These are phyloP conservation scores for Aspergillus caelatus DNA, from an alignment of 2,329 filamentous ascomycete species.

Conservation along the genomic window DNA sequence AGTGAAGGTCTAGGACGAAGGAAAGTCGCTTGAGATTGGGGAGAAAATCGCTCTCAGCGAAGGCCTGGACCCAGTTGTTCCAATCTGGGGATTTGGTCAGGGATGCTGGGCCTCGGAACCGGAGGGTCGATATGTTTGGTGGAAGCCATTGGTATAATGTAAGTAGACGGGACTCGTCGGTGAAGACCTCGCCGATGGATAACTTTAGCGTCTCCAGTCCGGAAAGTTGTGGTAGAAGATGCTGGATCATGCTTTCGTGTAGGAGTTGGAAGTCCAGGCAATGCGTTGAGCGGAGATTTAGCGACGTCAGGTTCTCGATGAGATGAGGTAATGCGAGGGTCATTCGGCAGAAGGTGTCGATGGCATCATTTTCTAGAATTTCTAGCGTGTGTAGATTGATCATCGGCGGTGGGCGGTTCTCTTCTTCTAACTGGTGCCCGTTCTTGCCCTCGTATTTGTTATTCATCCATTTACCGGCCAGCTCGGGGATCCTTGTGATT, in stretches of 20 bases:
- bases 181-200: slow-evolving; percentile 26
- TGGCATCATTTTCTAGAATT: slow-evolving; percentile 31
- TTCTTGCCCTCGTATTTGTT: slow-evolving; percentile 12
- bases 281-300: slow-evolving; percentile 26
- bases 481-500: slow-evolving; percentile 16
- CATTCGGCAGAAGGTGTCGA: slow-evolving; percentile 28
- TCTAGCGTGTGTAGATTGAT: slow-evolving; percentile 24
- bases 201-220: slow-evolving; percentile 22
- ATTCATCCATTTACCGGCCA: slow-evolving; percentile 18
- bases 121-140: slow-evolving; percentile 25
- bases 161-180: slow-evolving; percentile 17
- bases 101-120: slow-evolving; percentile 27
- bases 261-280: slow-evolving; percentile 23
- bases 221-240: slow-evolving; percentile 18
- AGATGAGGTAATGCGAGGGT: slow-evolving; percentile 21
- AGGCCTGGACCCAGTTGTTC: slow-evolving; percentile 26
- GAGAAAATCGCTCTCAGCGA: slow-evolving; percentile 22
- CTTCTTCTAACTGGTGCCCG: neutral
- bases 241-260: slow-evolving; percentile 15
- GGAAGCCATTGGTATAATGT: slow-evolving; percentile 24
- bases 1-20: slow-evolving; percentile 28
- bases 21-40: slow-evolving; percentile 25
- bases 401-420: neutral
- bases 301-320: slow-evolving; percentile 17
- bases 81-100: slow-evolving; percentile 23